Evolutionary conservation across 352 stramenopile species (phyloP), one percentile per base, ranked within the genome.

Genomic region (Phytophthora sp.): DNA sequence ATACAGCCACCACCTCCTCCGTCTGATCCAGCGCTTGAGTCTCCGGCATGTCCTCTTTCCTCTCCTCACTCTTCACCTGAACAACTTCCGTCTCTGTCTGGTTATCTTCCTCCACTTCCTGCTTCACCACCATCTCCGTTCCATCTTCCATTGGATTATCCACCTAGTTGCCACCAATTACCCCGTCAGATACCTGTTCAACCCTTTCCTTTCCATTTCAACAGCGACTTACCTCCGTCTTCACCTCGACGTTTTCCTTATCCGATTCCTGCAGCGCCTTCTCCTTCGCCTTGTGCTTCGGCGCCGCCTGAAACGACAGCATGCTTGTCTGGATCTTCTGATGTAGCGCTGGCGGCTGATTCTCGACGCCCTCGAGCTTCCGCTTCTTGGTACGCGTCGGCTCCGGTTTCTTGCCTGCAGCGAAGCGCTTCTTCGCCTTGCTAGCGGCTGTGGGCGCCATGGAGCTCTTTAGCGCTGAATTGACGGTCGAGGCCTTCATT

Each of bases 281-380:
- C 50, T 67, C 29, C 26, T 39, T 52, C 29, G 61, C 54, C 24
- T 61, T 76, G 21, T 36, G 18, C 31, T 53, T 76, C 23, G 62
- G 54, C 21, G 49, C 47, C n/a, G 63, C 51, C 66, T 91, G 80
- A 59, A 91, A 93, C 46, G 75, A 85, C 46, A 93, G 59, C 65
- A 93, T 73, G 58, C 80, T 89, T 13, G 78, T 89, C 56, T 92
- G 84, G n/a, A 86, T 66, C 53, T 90, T 89, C 44, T 76, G 61
- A 26, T 76, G 69, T n/a, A 16, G 30, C 6, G 21, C 53, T 20
- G 55, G 51, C 30, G 56, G 62, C 53, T 71, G 52, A 30, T 69
- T 76, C 63, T 88, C 75, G 7, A 45, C 57, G 12, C 61, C 76
- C 13, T 87, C 76, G 26, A 79, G 63, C 46, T 80, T 82, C 33